Base-by-base conservation (phyloP, 768 basidiomycete species). In the Hemileccinum rubropunctum region DNA sequence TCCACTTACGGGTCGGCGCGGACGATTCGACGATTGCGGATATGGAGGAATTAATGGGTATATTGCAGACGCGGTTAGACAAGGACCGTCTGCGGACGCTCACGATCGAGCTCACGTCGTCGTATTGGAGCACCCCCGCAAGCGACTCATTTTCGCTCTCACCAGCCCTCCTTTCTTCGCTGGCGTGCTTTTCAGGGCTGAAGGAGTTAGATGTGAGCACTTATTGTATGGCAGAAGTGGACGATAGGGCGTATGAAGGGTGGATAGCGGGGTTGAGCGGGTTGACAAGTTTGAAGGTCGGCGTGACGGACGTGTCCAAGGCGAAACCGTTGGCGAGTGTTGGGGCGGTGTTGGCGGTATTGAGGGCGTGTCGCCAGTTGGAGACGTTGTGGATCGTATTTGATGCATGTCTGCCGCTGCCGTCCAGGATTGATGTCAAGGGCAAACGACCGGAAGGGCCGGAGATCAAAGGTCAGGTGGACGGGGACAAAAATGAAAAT, bases 51-150 rank as follows among this genome's bases (percentile, higher is more conserved):
- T 17, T 65, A 7, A 21, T 61, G 6, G 32, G 21, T 1, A 38
- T 50, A 20, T 32, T 65, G 8, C 53, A 56, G 1, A 33, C 15
- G 2, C 61, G 42, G 18, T 26, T 65, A 2, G 57, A 60, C 46
- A 55, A 47, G 34, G 15, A 15, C 1, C 51, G 36, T 0, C 21
- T 65, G 1, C 52, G 15, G 11, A n/a, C 44, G 15, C 50, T 65
- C 41, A 48, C 46, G 4, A 30, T 63, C 45, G 58, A 65, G 34
- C 45, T 65, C 37, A 65, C 60, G 3, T 66, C 62, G 12, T 63
- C 64, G 1, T 66, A 66, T 34, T 66, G 64, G 61, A 57, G 52
- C 15, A 52, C 57, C 2, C 57, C 59, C 0, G 50, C 58, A 3
- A 58, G 54, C 47, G 61, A 65, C 26, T 51, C 61, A 4, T 63